phyloP scores from a whole-genome alignment of 2,329 filamentous ascomycete genomes.

The Anisogramma anomala region DNA sequence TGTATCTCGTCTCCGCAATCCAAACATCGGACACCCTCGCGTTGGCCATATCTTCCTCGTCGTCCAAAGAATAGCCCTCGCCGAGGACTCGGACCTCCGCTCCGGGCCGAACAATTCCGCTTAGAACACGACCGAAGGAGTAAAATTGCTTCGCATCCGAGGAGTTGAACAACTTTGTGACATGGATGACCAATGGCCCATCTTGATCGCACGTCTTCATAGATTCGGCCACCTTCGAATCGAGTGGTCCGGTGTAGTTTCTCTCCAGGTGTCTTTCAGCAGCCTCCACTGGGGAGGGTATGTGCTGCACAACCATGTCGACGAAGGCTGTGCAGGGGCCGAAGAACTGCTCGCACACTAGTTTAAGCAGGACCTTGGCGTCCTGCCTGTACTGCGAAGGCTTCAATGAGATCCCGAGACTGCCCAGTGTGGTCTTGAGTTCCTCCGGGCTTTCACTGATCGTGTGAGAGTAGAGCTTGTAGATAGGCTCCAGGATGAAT shows the following conservation, averaged over 20 bases:
- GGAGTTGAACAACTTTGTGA: constrained; percentile 88
- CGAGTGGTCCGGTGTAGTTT: constrained; percentile 85
- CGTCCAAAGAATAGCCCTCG: constrained; percentile 90
- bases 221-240: constrained; percentile 65
- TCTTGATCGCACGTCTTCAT: constrained; percentile 81
- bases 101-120: constrained; percentile 74
- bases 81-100: constrained; percentile 82
- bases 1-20: constrained; percentile 88
- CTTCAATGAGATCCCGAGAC: constrained; percentile 75
- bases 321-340: constrained; percentile 82
- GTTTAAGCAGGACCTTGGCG: constrained; percentile 74
- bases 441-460: constrained; percentile 84
- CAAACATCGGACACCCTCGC: constrained; percentile 78
- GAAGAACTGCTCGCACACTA: constrained; percentile 93
- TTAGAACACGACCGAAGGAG: constrained; percentile 83
- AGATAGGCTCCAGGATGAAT: constrained; percentile 91
- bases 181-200: constrained; percentile 79
- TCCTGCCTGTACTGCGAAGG: constrained; percentile 86
- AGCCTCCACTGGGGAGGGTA: constrained; percentile 76
- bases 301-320: constrained; percentile 84
- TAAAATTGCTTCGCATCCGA: constrained; percentile 84
- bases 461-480: constrained; percentile 93
- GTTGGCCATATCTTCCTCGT: constrained; percentile 92
- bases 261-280: constrained; percentile 65
- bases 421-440: constrained; percentile 64